Evolutionary conservation across 163 green algal species (phyloP).

Genomic region (Chlamydomonas reinhardtii): DNA sequence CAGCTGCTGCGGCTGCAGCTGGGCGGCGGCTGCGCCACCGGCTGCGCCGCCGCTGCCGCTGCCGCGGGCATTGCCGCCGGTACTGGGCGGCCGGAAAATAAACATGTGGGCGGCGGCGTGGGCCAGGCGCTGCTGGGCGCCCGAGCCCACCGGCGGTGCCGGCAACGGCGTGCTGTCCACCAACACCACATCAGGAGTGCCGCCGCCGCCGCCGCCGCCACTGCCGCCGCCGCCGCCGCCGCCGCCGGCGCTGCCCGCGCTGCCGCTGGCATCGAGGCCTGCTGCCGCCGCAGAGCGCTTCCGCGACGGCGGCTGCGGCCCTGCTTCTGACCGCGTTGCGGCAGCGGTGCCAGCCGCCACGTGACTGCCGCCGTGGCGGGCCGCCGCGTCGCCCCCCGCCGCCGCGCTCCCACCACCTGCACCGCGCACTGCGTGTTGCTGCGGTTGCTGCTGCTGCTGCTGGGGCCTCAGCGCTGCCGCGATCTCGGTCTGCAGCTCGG

Average conservation of each 20-base stretch:
- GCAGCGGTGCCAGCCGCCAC: too few species aligned
- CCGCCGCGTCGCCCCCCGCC: too few species aligned
- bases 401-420: too few species aligned
- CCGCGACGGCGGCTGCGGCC: too few species aligned
- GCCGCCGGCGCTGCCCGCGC: too few species aligned
- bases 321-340: not conserved
- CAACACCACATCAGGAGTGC: not conserved
- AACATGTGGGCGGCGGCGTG: conserved; percentile 8
- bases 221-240: too few species aligned
- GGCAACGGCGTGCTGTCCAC: not conserved
- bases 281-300: too few species aligned
- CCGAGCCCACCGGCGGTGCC: not conserved
- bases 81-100: not conserved
- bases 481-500: conserved; percentile 11
- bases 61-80: not conserved
- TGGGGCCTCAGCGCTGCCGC: not conserved
- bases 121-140: conserved; percentile 10
- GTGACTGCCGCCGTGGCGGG: too few species aligned
- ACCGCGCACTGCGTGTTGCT: too few species aligned
- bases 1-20: not conserved
- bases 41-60: too few species aligned
- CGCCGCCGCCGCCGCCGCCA: too few species aligned
- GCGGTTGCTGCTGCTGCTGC: not conserved
- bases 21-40: not conserved
- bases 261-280: not conserved